Evolutionary conservation across 2,329 filamentous ascomycete species (phyloP).

Genomic region (Tricladium varicosporioides): DNA sequence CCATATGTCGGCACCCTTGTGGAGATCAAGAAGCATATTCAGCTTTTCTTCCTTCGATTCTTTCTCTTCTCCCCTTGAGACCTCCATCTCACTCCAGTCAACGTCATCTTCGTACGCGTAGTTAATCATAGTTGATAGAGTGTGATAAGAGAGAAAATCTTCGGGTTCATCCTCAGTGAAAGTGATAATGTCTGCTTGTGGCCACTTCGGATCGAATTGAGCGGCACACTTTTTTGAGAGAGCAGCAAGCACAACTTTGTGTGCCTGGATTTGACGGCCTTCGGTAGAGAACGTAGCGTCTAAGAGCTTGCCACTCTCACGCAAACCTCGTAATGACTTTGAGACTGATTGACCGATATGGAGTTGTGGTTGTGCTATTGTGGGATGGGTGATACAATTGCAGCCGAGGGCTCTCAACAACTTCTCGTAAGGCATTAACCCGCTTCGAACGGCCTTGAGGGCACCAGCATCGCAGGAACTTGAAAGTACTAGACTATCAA

Average conservation of each 20-base stretch:
- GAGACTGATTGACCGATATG: constrained; percentile 5
- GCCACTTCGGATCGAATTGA: constrained; percentile 17
- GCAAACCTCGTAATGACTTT: constrained; percentile 10
- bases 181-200: constrained; percentile 14
- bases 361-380: constrained; percentile 5
- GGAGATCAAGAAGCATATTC: constrained; percentile 23
- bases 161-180: constrained; percentile 17
- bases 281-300: constrained; percentile 22
- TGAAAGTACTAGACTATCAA: constrained; percentile 22
- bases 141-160: constrained; percentile 20
- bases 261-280: constrained; percentile 19
- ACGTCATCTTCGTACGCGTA: constrained; percentile 24
- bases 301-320: constrained; percentile 10
- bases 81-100: constrained; percentile 25
- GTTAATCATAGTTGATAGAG: constrained; percentile 24
- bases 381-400: constrained; percentile 23
- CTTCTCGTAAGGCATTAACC: constrained; percentile 25
- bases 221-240: constrained; percentile 17
- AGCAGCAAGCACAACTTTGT: constrained; percentile 19
- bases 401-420: constrained; percentile 25
- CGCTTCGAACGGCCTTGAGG: constrained; percentile 22
- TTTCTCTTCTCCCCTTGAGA: constrained; percentile 13
- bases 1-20: constrained; percentile 27
- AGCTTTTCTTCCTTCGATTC: constrained; percentile 20
- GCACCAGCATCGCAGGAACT: constrained; percentile 26